Conservation (phyloP, 148 eudicot species). For the Rheum nobile region DNA sequence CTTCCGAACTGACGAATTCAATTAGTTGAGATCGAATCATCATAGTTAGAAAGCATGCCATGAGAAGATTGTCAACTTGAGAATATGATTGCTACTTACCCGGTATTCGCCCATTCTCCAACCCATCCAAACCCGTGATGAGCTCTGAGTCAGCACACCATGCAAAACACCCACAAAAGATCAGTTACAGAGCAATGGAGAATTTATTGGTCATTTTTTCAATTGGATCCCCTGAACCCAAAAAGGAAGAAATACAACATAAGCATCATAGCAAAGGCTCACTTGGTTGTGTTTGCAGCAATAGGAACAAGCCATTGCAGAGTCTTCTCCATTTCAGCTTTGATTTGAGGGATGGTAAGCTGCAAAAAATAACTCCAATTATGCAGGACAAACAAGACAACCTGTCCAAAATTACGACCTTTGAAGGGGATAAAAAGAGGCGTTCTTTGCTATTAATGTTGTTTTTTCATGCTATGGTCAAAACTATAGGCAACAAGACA, state of each 20-base stretch:
- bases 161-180: constrained; percentile 2
- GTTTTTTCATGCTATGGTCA: neutral
- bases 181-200: neutral
- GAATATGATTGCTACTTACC: constrained; percentile 30
- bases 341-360: constrained; percentile 73
- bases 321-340: constrained; percentile 98
- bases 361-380: constrained; percentile 18
- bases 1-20: constrained; percentile 45
- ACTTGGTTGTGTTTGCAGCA: constrained; percentile 93
- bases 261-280: constrained; percentile 16
- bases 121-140: constrained; percentile 99
- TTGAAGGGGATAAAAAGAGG: neutral
- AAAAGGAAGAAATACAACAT: neutral
- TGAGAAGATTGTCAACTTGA: neutral
- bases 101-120: constrained; percentile 96
- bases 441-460: neutral
- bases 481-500: neutral
- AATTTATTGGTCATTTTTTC: neutral
- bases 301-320: constrained; percentile 93
- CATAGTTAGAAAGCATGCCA: neutral
- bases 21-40: neutral
- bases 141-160: constrained; percentile 40
- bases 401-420: neutral
- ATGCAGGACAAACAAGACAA: neutral
- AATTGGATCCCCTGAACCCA: neutral